Evolutionary conservation across 73 alveolate species (phyloP).

Genomic region (Stentor coeruleus): DNA sequence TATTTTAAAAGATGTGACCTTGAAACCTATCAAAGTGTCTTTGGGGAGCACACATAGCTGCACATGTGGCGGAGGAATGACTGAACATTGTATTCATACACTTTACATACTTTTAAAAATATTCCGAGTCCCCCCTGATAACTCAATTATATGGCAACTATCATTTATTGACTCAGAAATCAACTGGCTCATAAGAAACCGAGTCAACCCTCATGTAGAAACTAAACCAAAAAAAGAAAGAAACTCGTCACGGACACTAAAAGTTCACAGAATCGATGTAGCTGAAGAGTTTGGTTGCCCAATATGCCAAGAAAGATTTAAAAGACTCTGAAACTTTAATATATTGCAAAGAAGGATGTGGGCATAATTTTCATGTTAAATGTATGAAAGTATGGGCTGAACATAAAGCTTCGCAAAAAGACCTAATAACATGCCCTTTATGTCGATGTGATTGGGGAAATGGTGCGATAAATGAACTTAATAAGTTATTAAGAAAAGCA

Average conservation of each 20-base stretch:
- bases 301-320: conserved; percentile 35
- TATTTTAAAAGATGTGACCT: neutral
- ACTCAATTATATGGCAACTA: conserved; percentile 37
- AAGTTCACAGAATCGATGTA: conserved; percentile 8
- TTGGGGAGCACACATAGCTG: conserved; percentile 9
- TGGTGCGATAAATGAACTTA: conserved; percentile 20
- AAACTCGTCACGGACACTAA: neutral
- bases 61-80: conserved; percentile 31
- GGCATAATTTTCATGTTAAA: conserved; percentile 49
- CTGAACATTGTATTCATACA: conserved; percentile 49
- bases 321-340: conserved; percentile 29
- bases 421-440: conserved; percentile 38
- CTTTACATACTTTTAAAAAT: conserved; percentile 34
- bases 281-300: conserved; percentile 42
- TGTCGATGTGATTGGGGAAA: conserved; percentile 48
- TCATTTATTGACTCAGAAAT: conserved; percentile 33
- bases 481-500: neutral
- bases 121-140: conserved; percentile 26
- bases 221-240: conserved; percentile 24
- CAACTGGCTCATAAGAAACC: neutral
- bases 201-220: conserved; percentile 4
- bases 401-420: conserved; percentile 34
- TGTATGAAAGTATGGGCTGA: conserved; percentile 55
- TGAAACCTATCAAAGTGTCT: neutral
- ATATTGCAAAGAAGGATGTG: conserved; percentile 47